phyloP scores from a whole-genome alignment of 2,329 filamentous ascomycete species.

The Scytalidium sp. region DNA sequence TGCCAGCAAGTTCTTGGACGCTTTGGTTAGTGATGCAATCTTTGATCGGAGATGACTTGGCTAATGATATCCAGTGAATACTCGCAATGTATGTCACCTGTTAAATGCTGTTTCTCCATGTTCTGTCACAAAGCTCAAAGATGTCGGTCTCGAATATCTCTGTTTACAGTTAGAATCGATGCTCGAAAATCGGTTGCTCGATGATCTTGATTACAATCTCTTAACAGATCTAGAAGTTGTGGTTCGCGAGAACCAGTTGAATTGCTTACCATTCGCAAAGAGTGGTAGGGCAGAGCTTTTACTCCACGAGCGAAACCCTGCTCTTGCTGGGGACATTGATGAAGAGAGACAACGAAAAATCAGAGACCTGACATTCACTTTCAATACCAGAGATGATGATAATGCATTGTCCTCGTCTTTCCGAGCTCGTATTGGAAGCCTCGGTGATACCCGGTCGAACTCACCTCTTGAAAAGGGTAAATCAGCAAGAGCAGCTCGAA shows the following conservation, averaged over 20 bases:
- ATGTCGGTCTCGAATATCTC: constrained; percentile 84
- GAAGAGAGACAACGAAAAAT: constrained; percentile 69
- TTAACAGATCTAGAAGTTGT: constrained; percentile 75
- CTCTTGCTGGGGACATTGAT: constrained; percentile 55
- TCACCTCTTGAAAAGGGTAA: constrained; percentile 37
- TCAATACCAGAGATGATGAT: constrained; percentile 62
- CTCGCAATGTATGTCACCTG: constrained; percentile 79
- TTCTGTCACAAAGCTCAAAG: constrained; percentile 80
- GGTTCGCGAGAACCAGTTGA: constrained; percentile 78
- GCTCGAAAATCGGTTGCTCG: constrained; percentile 84
- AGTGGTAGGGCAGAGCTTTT: constrained; percentile 68
- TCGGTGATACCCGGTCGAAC: constrained; percentile 55
- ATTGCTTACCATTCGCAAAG: constrained; percentile 72
- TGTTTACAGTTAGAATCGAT: constrained; percentile 89
- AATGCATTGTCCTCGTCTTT: constrained; percentile 57
- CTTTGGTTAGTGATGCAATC: constrained; percentile 53
- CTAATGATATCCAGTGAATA: constrained; percentile 54
- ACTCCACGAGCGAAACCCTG: constrained; percentile 51
- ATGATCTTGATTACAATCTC: constrained; percentile 83
- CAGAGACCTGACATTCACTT: constrained; percentile 71
- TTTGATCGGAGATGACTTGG: constrained; percentile 2
- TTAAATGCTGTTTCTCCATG: constrained; percentile 85
- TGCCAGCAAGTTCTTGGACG: constrained; percentile 82
- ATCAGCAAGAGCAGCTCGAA: constrained; percentile 44
- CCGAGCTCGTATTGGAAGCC: constrained; percentile 56